Base-by-base conservation (phyloP, 129 eudicot species). In the Tanacetum coccineum region DNA sequence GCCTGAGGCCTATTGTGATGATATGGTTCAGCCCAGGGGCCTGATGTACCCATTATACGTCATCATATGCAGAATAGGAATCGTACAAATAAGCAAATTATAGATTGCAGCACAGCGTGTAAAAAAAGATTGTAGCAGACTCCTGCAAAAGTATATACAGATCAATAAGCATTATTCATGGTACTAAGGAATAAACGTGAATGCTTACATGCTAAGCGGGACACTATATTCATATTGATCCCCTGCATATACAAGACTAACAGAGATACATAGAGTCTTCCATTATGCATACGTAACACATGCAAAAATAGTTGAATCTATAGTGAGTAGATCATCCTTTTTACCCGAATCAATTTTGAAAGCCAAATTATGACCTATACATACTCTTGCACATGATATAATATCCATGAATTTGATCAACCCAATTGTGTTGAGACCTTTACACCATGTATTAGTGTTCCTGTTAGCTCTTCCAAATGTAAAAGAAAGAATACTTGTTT, bases 231-330 rank as follows among this genome's bases (percentile, higher is more conserved):
- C 14, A 36, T 17, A 53, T 40, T 32, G 18, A 51, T 30, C 17
- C 30, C 49, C 48, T 9, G 10, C 49, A 46, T 30, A 48, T 66
- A 67, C 48, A 67, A 67, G 28, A 47, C 59, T 66, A 25, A 8
- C 56, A 9, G 7, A 20, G n/a, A n/a, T n/a, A n/a, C 19, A 19
- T 7, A 42, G 6, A 44, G 4, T 52, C 57, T 54, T 56, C 39
- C 64, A 56, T 55, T 28, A 9, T 28, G 50, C 28, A 28, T 19
- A 46, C 66, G 73, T 59, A 74, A 59, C 25, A 59, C 68, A 18
- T 74, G 62, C 48, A 74, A 15, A 49, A 53, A 58, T n/a, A 66
- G 4, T 55, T 45, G 78, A 46, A 65, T 58, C 71, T 73, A 25
- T 40, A 66, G 45, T 54, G 15, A 74, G 18, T 66, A 46, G 50